These are phyloP conservation scores for Lichtheimia ramosa DNA, from an alignment of 371 early-diverging fungal genomes.

Conservation along the genomic window DNA sequence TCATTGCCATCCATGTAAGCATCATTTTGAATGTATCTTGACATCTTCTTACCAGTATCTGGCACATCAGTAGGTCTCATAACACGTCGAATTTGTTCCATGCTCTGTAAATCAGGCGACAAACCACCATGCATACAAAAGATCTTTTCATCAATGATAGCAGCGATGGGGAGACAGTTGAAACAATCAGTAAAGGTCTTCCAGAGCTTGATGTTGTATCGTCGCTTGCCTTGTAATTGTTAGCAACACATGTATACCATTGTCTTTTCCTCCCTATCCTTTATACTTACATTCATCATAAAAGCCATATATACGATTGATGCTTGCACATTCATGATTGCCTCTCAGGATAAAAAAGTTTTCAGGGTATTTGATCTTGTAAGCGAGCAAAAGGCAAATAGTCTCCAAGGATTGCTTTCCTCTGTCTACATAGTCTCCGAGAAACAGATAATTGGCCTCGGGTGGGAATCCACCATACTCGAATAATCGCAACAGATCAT, in stretches of 20 bases:
- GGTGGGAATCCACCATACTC: constrained; percentile 93
- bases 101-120: constrained; percentile 86
- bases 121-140: constrained; percentile 99
- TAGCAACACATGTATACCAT: neutral
- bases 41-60: constrained; percentile 65
- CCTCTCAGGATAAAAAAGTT: constrained; percentile 97
- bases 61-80: constrained; percentile 97
- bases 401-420: constrained; percentile 89
- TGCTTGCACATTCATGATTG: constrained; percentile 93
- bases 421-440: constrained; percentile 97
- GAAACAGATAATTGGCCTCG: constrained; percentile 89
- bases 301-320: constrained; percentile 98
- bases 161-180: constrained; percentile 97
- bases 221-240: constrained; percentile 66
- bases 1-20: neutral
- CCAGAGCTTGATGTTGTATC: constrained; percentile 96
- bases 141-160: constrained; percentile 95
- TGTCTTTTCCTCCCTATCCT: constrained; percentile 40
- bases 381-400: constrained; percentile 75
- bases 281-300: constrained; percentile 90
- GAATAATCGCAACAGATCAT: constrained; percentile 92
- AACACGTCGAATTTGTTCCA: constrained; percentile 95
- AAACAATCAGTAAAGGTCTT: constrained; percentile 98
- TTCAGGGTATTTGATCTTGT: constrained; percentile 95
- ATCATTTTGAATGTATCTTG: neutral